Evolutionary conservation across 257 asterid species (phyloP), one percentile per base, ranked within the genome.

Genomic region (Primulina eburnea): DNA sequence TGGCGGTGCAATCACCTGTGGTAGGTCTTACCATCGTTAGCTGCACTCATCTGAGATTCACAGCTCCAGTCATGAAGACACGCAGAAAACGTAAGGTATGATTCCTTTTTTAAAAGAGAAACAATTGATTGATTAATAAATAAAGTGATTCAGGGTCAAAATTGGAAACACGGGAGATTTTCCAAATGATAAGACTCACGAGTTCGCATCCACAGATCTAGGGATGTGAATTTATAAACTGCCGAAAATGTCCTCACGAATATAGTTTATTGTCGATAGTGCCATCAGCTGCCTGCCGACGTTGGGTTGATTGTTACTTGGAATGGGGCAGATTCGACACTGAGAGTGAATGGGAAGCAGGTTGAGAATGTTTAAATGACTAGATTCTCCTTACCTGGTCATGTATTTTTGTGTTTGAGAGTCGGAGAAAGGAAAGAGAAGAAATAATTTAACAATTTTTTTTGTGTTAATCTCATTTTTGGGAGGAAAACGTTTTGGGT

Each of bases 11-110:
- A 81, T 65, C 67, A 64, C 62, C 35, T 34, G 75, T 38, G 74
- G 79, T 65, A 56, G 84, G 85, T 64, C 77, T 83, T 86, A 62
- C 87, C 96, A 84, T 90, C 78, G 83, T 71, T 60, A 73, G 83
- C 79, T 79, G 84, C 81, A 75, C 76, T 74, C 82, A 59, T 73
- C 78, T 77, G 75, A 82, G 86, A 89, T 83, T 89, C 89, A 88
- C 81, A 88, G 87, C 89, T 84, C 78, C 67, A 67, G 78, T 57
- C 47, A 76, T 77, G 77, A 61, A 73, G 87, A 72, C 85, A 81
- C 83, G 72, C 78, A 72, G 37, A 62, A 28, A 6, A 26, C 24
- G 64, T 1, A 35, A 59, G 63, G 50, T 17, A 38, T 47, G 5
- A 28, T 32, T 59, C 64, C 5, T 30, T 2, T 30, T 30, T 4